Conservation (phyloP, 2,329 filamentous ascomycete species). For the Magnaporthiopsis rhizophila region DNA sequence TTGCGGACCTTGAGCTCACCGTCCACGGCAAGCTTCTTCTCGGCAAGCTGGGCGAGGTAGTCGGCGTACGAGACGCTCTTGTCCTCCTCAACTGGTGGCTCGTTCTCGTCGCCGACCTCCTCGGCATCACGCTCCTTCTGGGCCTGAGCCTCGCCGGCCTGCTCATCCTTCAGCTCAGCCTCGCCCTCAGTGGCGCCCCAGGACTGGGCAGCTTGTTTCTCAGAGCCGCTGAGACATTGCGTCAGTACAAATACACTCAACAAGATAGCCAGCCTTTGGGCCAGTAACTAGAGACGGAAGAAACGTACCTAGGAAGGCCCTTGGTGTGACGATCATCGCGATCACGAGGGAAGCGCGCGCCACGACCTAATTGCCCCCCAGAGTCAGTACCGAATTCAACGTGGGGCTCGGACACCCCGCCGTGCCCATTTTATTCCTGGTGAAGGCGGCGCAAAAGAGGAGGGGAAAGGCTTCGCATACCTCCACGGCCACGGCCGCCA, state of each 20-base stretch:
- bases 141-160: slow-evolving; percentile 83
- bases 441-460: background rate
- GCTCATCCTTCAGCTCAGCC: slow-evolving; percentile 84
- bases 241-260: slow-evolving; percentile 15
- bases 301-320: slow-evolving; percentile 22
- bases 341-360: slow-evolving; percentile 42
- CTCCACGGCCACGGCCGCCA: slow-evolving; percentile 54
- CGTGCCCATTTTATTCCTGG: background rate
- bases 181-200: slow-evolving; percentile 81
- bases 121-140: slow-evolving; percentile 62
- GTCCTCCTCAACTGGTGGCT: slow-evolving; percentile 61
- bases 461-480: slow-evolving; percentile 28
- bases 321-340: slow-evolving; percentile 50
- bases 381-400: background rate
- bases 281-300: slow-evolving; percentile 7
- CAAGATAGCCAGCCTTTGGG: background rate
- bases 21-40: slow-evolving; percentile 69
- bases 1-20: slow-evolving; percentile 68
- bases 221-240: slow-evolving; percentile 45
- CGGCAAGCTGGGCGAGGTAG: slow-evolving; percentile 66
- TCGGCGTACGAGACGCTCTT: slow-evolving; percentile 86
- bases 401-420: background rate
- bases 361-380: slow-evolving; percentile 35
- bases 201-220: slow-evolving; percentile 81
- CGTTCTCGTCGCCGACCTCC: slow-evolving; percentile 27